A percentile compares a stretch with the other conserved stretches of the same genome.
These are phyloP conservation scores for Pholiota adiposa DNA, from an alignment of 1,284 basidiomycete genomes.

Conservation along the genomic window DNA sequence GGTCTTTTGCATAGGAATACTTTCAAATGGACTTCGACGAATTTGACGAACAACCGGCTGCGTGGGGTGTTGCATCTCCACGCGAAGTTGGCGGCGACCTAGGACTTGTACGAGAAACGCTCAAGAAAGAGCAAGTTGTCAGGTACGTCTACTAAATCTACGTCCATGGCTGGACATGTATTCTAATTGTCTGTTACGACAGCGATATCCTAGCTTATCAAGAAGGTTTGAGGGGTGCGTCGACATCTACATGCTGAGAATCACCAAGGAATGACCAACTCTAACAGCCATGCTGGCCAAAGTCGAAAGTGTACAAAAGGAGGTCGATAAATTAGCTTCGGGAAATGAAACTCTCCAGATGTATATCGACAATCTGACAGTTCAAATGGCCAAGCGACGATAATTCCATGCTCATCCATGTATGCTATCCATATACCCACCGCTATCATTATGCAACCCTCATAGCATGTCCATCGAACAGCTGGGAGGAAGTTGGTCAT, in stretches of 20 bases:
- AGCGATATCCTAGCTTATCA: constrained; percentile 78
- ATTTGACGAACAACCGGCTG: constrained; percentile 58
- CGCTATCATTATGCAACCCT: background rate
- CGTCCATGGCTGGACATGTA: background rate
- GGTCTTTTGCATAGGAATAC: background rate
- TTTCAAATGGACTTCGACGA: constrained; percentile 51
- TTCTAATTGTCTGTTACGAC: background rate
- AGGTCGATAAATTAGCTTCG: constrained; percentile 76
- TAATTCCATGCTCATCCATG: constrained; percentile 27
- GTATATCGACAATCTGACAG: constrained; percentile 87
- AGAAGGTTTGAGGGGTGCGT: constrained; percentile 72
- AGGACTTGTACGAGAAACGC: constrained; percentile 73
- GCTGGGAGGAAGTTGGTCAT: too few relatives aligned
- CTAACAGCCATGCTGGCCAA: constrained; percentile 67
- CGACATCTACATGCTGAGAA: background rate
- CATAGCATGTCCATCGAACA: too few relatives aligned
- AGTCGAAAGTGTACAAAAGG: constrained; percentile 69
- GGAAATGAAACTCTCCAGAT: constrained; percentile 84
- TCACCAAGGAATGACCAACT: constrained; percentile 5
- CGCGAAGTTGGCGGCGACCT: constrained; percentile 55
- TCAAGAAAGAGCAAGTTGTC: constrained; percentile 61
- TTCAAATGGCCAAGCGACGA: constrained; percentile 79
- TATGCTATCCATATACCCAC: background rate
- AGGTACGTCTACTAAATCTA: constrained; percentile 33
- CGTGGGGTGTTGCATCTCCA: constrained; percentile 58